A percentile compares a stretch with the other conserved stretches of the same genome.
Conservation (phyloP, 306 rosid genomes). For the Rubus parviflorus region DNA sequence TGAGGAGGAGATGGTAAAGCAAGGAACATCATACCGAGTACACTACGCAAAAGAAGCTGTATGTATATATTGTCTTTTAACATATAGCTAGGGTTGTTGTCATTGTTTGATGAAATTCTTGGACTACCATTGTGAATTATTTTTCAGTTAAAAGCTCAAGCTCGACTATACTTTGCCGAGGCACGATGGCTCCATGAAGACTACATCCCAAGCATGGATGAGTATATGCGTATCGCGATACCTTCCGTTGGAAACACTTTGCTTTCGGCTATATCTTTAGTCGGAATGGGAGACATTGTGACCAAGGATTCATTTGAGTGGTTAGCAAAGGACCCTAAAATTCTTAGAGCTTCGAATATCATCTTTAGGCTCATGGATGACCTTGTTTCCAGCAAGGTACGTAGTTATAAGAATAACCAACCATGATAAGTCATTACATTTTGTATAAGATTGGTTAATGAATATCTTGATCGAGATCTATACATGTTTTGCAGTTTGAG, state of each 20-base stretch:
- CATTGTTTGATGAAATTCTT: too few relatives aligned
- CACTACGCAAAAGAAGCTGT: neutral
- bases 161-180: slow-evolving; percentile 24
- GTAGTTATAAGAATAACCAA: neutral
- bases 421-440: neutral
- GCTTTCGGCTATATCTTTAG: neutral
- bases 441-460: too few relatives aligned
- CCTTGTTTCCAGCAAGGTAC: slow-evolving; percentile 13
- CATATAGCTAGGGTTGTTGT: too few relatives aligned
- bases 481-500: neutral
- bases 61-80: neutral
- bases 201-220: slow-evolving; percentile 31
- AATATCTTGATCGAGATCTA: neutral
- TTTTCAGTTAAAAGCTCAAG: slow-evolving; percentile 24
- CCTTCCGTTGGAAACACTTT: neutral
- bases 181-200: slow-evolving; percentile 36
- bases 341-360: slow-evolving; percentile 1
- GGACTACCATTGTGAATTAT: too few relatives aligned
- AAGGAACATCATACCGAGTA: neutral
- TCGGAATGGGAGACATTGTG: slow-evolving; percentile 17
- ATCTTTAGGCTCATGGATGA: slow-evolving; percentile 22
- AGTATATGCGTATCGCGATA: slow-evolving; percentile 17
- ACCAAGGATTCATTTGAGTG: slow-evolving; percentile 18
- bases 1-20: neutral
- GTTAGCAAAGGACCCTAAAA: neutral